Evolutionary conservation across 176 grass and related monocot genomes (phyloP).

Genomic region (Pontederia paniculata): DNA sequence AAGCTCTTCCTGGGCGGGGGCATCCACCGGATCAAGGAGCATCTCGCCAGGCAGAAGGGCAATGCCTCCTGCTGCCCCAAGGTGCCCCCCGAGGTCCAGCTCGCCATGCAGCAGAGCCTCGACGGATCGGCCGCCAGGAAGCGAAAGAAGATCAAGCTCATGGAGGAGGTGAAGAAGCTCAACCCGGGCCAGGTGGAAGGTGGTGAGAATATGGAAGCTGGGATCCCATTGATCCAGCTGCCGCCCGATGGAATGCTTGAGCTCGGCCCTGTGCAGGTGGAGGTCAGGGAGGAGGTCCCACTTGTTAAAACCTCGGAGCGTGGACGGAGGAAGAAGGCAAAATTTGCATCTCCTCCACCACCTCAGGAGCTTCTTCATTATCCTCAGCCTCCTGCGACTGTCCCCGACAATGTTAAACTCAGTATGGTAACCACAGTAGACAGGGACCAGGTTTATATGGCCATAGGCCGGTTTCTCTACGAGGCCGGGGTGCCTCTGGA

Average conservation of each 20-base stretch:
- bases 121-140: conserved; percentile 53
- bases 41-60: conserved; percentile 75
- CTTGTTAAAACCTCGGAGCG: conserved; percentile 21
- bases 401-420: conserved; percentile 12
- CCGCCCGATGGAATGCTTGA: conserved; percentile 32
- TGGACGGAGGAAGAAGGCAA: conserved; percentile 29
- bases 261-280: conserved; percentile 17
- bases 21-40: conserved; percentile 98
- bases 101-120: conserved; percentile 59
- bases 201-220: not conserved
- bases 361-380: not conserved
- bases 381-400: conserved; percentile 20
- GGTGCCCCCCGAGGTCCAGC: conserved; percentile 61
- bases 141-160: conserved; percentile 40
- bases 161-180: conserved; percentile 26
- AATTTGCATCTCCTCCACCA: conserved; percentile 9
- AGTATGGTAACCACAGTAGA: not conserved
- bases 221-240: conserved; percentile 39
- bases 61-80: conserved; percentile 84
- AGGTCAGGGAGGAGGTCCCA: conserved; percentile 13
- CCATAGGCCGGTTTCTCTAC: conserved; percentile 64
- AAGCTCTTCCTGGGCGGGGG: conserved; percentile 84
- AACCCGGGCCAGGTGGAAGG: not conserved
- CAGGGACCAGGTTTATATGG: conserved; percentile 53
- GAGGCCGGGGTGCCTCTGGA: conserved; percentile 58